Evolutionary conservation across 2,329 filamentous ascomycete genomes (phyloP).

Genomic region (Elsinoe necatrix): DNA sequence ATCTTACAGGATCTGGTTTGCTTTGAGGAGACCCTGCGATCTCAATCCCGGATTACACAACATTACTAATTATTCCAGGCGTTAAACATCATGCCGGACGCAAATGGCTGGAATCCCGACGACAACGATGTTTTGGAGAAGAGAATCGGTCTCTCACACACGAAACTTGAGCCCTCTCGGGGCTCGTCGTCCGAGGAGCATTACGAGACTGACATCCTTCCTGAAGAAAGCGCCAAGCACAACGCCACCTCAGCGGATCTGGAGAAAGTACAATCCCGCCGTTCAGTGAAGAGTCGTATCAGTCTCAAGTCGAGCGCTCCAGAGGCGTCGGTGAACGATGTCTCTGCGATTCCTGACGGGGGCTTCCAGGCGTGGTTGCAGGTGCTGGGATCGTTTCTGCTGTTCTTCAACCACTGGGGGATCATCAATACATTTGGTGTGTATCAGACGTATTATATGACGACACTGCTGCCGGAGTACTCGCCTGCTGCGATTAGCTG

Average conservation of each 20-base stretch:
- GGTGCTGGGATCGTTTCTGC: slow-evolving; percentile 38
- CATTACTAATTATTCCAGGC: not conserved
- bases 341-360: slow-evolving; percentile 38
- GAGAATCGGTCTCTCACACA: not conserved
- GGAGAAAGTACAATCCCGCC: slow-evolving; percentile 5
- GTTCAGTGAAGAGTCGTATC: not conserved
- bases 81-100: not conserved
- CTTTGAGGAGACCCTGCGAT: not conserved
- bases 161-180: not conserved
- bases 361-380: slow-evolving; percentile 41
- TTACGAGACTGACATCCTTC: not conserved
- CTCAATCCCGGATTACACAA: not conserved
- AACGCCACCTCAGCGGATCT: not conserved
- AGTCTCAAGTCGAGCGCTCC: slow-evolving; percentile 12
- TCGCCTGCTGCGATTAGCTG: slow-evolving; percentile 40
- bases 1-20: not conserved
- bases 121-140: not conserved
- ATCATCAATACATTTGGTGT: slow-evolving; percentile 42
- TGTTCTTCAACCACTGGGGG: slow-evolving; percentile 42
- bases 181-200: slow-evolving; percentile 1
- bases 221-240: not conserved
- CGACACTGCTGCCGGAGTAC: slow-evolving; percentile 32
- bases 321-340: slow-evolving; percentile 32
- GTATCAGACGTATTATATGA: slow-evolving; percentile 43
- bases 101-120: not conserved